These are phyloP conservation scores for Collybiopsis confluens DNA, from an alignment of 768 basidiomycete species.

Conservation along the genomic window DNA sequence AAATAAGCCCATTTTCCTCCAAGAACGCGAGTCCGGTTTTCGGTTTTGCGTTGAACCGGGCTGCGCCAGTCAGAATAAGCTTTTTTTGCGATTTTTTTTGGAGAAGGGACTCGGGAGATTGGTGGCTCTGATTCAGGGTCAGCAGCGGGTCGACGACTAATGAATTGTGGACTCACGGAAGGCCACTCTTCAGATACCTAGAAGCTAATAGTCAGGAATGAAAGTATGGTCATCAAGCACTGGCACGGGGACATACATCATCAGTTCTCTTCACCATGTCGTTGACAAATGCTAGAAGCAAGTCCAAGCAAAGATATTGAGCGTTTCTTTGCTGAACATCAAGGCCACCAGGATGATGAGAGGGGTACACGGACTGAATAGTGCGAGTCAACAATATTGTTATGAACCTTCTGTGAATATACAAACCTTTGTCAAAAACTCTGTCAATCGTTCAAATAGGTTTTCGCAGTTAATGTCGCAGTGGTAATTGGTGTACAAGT, in stretches of 20 bases:
- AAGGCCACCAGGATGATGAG: constrained; percentile 50
- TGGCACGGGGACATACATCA: constrained; percentile 41
- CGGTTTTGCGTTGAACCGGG: constrained; percentile 89
- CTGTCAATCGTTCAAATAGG: constrained; percentile 83
- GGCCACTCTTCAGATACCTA: constrained; percentile 59
- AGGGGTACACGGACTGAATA: constrained; percentile 74
- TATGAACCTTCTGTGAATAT: neutral
- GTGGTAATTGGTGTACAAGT: constrained; percentile 94
- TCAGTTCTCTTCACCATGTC: constrained; percentile 73
- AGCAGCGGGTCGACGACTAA: constrained; percentile 6
- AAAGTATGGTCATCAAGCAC: constrained; percentile 12
- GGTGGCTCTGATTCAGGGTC: constrained; percentile 40
- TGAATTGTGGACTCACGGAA: constrained; percentile 36
- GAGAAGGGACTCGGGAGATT: constrained; percentile 52
- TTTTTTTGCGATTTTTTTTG: constrained; percentile 82
- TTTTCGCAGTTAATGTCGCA: constrained; percentile 97
- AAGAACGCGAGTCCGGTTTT: constrained; percentile 87
- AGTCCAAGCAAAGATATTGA: constrained; percentile 85
- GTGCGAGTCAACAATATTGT: constrained; percentile 6
- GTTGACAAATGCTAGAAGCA: constrained; percentile 81
- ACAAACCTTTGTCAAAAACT: constrained; percentile 81
- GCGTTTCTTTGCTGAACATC: constrained; percentile 70
- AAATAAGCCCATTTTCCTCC: constrained; percentile 90
- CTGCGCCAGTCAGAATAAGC: constrained; percentile 75
- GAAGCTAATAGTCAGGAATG: constrained; percentile 9